Evolutionary conservation across 139 green algal species (phyloP).

Genomic region (Auxenochlorella pyrenoidosa): DNA sequence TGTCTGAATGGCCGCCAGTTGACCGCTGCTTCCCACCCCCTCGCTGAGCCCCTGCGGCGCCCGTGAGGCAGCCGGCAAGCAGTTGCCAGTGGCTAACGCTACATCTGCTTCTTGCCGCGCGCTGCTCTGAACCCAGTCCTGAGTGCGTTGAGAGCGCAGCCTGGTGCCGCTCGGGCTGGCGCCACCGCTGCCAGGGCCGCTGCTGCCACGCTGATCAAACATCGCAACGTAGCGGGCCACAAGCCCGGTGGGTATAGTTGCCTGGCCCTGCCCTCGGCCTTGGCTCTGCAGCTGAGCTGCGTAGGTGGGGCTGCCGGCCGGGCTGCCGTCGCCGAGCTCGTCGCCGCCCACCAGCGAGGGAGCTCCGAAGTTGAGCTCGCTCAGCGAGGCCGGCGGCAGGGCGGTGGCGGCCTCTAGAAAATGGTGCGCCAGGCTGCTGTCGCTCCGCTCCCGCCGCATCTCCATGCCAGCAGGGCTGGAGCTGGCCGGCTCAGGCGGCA

Average conservation of each 20-base stretch:
- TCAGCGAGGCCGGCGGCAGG: neutral
- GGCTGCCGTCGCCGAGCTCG: neutral
- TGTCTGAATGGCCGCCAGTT: neutral
- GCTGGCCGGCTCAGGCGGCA: neutral
- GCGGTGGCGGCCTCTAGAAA: neutral
- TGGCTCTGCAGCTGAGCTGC: neutral
- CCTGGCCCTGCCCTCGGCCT: no score
- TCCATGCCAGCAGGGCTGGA: no score
- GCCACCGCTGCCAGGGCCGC: neutral
- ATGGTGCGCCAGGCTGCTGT: constrained; percentile 28
- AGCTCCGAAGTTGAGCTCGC: constrained; percentile 1
- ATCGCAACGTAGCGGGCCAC: constrained; percentile 42
- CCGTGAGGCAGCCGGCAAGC: neutral
- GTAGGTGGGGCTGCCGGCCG: neutral
- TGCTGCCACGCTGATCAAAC: constrained; percentile 18
- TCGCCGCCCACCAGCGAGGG: constrained; percentile 7
- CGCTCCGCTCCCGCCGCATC: neutral
- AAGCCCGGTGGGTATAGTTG: constrained; percentile 34
- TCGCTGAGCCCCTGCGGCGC: neutral
- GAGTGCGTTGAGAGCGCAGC: constrained; percentile 12
- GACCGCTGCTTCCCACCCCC: neutral
- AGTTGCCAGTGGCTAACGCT: no score
- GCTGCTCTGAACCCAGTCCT: constrained; percentile 28
- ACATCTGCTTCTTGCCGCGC: neutral
- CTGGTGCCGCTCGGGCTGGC: neutral